Percentiles rank a stretch among this genome's conserved stretches.
Evolutionary conservation across 148 eudicot species (phyloP).

Genomic region (Amaranthus cruentus): DNA sequence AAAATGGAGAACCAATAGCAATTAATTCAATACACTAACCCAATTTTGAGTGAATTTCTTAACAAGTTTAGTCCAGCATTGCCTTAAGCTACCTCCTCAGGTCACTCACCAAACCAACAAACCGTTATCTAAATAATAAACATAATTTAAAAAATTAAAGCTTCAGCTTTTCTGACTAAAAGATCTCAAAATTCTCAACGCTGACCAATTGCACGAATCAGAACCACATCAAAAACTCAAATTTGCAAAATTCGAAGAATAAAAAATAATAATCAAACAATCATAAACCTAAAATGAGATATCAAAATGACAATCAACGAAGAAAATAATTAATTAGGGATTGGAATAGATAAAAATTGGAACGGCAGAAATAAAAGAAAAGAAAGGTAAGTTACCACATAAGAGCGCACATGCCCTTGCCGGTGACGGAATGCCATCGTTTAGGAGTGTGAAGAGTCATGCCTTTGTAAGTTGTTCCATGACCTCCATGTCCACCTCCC

Average conservation of each 20-base stretch:
- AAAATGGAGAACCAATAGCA: too few species aligned
- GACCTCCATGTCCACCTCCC: constrained; percentile 55
- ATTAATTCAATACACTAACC: background rate
- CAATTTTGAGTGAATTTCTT: background rate
- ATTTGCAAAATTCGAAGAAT: background rate
- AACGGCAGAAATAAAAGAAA: background rate
- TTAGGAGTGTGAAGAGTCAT: constrained; percentile 68
- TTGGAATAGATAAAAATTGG: background rate
- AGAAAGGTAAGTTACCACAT: constrained; percentile 47
- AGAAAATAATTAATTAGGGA: background rate
- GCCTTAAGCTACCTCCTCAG: background rate
- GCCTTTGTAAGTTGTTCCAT: constrained; percentile 59
- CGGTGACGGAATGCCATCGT: constrained; percentile 76
- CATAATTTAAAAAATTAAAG: background rate
- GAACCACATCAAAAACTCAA: background rate
- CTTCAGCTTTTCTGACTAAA: background rate
- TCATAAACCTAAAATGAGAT: background rate
- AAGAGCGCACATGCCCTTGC: constrained; percentile 80
- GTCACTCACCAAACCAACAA: background rate
- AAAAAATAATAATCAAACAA: background rate
- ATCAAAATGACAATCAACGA: background rate
- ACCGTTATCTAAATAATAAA: background rate
- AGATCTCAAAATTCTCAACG: background rate
- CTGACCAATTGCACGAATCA: background rate
- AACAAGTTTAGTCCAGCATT: background rate